Base-by-base conservation (phyloP, 1,284 basidiomycete species). In the Rhodotorula sp. region DNA sequence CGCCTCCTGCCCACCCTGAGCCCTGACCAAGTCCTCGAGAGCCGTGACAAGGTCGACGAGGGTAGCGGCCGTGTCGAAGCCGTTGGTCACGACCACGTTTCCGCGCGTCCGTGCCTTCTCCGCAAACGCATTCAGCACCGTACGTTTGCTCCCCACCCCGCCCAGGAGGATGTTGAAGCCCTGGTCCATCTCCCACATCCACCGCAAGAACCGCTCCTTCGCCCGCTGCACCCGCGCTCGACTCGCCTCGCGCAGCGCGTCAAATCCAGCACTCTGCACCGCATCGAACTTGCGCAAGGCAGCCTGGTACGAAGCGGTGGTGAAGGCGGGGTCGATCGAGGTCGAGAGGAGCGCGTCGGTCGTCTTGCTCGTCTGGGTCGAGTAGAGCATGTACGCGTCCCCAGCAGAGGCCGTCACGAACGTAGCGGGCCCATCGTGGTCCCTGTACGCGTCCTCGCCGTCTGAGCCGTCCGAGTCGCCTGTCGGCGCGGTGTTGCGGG, bases 91-190 rank as follows among this genome's bases (percentile, higher is more conserved):
- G 55, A 92, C 85, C 59, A 90, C 88, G 76, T 91, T 86, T 0
- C 89, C 90, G 50, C 40, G 54, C n/a, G 40, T 54, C 37, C 63
- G 51, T 9, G 65, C 37, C 4, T 83, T 77, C 9, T 80, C 81
- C 2, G 88, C 90, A 72, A 95, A 90, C 28, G 84, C 81, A 78
- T 94, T 91, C 31, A 96, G 81, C 9, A 89, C 74, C 20, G 78
- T 80, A 61, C 90, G 84, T 78, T 96, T 97, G 30, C 90, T 93
- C 2, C 94, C 94, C 76, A 87, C 86, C 0, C 94, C 94, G 76
- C 92, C 91, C 77, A 91, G 87, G 16, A 94, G 79, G 62, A 96
- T 81, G 78, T 91, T 92, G 83, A 93, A 95, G 1, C 90, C 92
- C 76, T 88, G 85, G 1, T 84, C 81, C 30, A 96, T 84, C 79